Conservation (phyloP, 768 basidiomycete species). For the Phlebiopsis gigantea region DNA sequence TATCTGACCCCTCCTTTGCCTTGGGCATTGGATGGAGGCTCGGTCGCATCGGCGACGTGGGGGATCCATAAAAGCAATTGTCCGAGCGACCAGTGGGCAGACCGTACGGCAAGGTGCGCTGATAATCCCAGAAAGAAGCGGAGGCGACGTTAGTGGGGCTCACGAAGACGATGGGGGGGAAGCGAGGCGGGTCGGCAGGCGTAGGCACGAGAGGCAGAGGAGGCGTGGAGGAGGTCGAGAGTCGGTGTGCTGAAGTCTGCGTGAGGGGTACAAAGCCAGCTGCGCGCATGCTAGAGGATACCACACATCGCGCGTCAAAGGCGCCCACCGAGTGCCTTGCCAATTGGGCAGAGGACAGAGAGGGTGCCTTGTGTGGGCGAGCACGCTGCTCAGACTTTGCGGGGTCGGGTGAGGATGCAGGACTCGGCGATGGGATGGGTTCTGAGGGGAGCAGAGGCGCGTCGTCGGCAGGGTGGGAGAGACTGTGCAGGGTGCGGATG, state of each 20-base stretch:
- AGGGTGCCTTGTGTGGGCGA: background rate
- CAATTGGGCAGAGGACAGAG: constrained; percentile 19
- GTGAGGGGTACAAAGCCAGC: constrained; percentile 24
- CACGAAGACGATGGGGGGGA: constrained; percentile 24
- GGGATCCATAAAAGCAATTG: background rate
- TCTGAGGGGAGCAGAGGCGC: background rate
- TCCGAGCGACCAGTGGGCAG: background rate
- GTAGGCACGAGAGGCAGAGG: constrained; percentile 13
- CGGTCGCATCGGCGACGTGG: background rate
- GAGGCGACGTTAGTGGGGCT: constrained; percentile 12
- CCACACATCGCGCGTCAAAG: constrained; percentile 22
- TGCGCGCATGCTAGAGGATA: constrained; percentile 25
- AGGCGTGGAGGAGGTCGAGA: constrained; percentile 5
- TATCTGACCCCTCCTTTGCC: background rate
- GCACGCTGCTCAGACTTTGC: background rate
- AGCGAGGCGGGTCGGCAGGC: constrained; percentile 22
- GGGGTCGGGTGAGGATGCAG: background rate
- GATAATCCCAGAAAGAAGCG: constrained; percentile 22
- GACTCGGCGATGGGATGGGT: no score
- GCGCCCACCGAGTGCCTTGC: constrained; percentile 22
- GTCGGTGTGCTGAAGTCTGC: constrained; percentile 7
- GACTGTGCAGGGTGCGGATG: constrained; percentile 17
- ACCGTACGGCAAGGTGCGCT: constrained; percentile 8
- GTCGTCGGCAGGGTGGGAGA: background rate
- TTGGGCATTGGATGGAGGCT: background rate